Conservation (phyloP, 1,284 basidiomycete genomes). For the Ganoderma leucocontextum region DNA sequence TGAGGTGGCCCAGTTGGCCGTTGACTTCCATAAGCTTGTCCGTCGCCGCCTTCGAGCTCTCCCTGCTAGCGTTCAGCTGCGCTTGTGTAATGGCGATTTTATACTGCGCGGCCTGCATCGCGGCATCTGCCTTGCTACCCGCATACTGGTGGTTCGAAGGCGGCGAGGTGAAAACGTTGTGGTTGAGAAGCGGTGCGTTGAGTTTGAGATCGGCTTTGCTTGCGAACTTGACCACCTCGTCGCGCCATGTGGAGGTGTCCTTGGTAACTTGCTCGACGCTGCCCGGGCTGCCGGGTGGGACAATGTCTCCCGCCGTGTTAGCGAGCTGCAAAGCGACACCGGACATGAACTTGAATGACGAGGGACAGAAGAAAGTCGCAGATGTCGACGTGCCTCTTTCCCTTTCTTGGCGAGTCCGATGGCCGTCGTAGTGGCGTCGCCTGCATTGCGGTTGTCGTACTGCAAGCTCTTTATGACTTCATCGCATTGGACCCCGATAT, state of each 20-base stretch:
- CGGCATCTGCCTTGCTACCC: slow-evolving; percentile 9
- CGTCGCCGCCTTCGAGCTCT: slow-evolving; percentile 14
- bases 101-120: slow-evolving; percentile 13
- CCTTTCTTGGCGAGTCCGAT: slow-evolving; percentile 6
- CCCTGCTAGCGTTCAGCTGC: slow-evolving; percentile 20
- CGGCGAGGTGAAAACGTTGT: slow-evolving; percentile 14
- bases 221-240: slow-evolving; percentile 9
- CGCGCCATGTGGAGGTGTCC: slow-evolving; percentile 15
- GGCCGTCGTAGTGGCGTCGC: slow-evolving; percentile 5
- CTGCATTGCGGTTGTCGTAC: slow-evolving; percentile 3
- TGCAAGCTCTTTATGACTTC: slow-evolving; percentile 12
- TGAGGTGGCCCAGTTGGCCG: slow-evolving; percentile 15
- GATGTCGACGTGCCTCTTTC: background rate
- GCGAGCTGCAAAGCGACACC: slow-evolving; percentile 4
- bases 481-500: slow-evolving; percentile 12
- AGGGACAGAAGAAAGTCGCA: too few relatives aligned
- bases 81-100: slow-evolving; percentile 5
- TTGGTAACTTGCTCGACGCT: slow-evolving; percentile 2
- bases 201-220: slow-evolving; percentile 15
- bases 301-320: background rate
- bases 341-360: background rate
- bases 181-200: slow-evolving; percentile 7
- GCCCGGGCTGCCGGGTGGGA: background rate
- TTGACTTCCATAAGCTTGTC: slow-evolving; percentile 20
- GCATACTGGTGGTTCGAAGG: slow-evolving; percentile 6